These are phyloP conservation scores for Calocera viscosa DNA, from an alignment of 768 basidiomycete species.

Conservation along the genomic window DNA sequence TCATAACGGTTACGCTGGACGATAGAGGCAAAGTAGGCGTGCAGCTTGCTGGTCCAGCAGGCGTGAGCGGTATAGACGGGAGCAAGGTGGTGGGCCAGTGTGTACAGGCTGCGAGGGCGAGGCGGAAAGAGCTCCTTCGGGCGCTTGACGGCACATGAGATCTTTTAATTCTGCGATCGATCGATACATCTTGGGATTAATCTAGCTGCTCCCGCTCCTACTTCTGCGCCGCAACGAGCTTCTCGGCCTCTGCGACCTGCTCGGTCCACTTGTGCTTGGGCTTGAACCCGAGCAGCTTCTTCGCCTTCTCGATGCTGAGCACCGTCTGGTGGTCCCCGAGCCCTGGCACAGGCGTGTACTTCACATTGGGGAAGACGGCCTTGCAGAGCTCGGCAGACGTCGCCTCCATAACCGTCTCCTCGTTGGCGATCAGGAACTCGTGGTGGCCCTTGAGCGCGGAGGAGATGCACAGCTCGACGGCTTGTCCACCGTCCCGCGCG, in stretches of 20 bases:
- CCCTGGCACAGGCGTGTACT: constrained; percentile 13
- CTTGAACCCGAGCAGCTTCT: constrained; percentile 19
- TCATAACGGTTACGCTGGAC: constrained; percentile 50
- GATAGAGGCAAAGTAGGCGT: constrained; percentile 37
- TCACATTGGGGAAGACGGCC: constrained; percentile 17
- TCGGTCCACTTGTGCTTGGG: constrained; percentile 3
- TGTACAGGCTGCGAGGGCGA: constrained; percentile 17
- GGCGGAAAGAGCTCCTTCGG: constrained; percentile 15
- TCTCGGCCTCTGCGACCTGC: not conserved
- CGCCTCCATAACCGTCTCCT: constrained; percentile 18
- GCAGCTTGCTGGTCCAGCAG: constrained; percentile 43
- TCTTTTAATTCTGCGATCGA: constrained; percentile 7
- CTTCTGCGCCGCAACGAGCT: not conserved
- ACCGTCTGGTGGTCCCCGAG: constrained; percentile 15
- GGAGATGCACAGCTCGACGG: constrained; percentile 15
- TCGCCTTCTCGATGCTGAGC: constrained; percentile 20
- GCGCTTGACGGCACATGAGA: constrained; percentile 9
- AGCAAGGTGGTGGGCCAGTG: constrained; percentile 22
- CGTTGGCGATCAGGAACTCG: constrained; percentile 20
- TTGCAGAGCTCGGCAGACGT: constrained; percentile 17
- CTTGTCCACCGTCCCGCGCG: constrained; percentile 19
- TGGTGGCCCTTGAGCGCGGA: constrained; percentile 17
- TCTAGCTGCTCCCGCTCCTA: too few relatives aligned
- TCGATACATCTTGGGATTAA: not conserved
- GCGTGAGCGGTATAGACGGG: constrained; percentile 25